Base-by-base conservation (phyloP, 1,139 yeast species). In the Protomyces inundatus region DNA sequence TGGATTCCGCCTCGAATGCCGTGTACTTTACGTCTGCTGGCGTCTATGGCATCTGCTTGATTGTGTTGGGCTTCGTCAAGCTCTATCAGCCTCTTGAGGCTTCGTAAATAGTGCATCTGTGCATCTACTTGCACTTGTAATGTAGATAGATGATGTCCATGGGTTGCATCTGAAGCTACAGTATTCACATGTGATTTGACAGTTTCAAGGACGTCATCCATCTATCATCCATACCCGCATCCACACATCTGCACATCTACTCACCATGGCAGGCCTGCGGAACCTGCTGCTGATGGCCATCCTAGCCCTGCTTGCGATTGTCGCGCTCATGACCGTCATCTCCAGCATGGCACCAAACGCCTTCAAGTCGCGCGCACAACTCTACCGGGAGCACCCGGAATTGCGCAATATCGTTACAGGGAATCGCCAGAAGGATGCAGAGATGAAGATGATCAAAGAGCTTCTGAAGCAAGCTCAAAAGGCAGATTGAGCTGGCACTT, bases 11-110 rank as follows among this genome's bases (percentile, higher is more conserved):
- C 2, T 61, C 66, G 6, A 36, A 39, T 40, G 48, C 63, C 12
- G 60, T 64, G 16, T 64, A 53, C 40, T 59, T 52, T 39, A 54
- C 54, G 45, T 59, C 64, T 37, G 52, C 64, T 4, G 57, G 55
- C 36, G 55, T 64, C 30, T 64, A 64, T 34, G 32, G 39, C 2
- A 36, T 58, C 3, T 64, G 66, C 42, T 45, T 58, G 36, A 39
- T 54, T 14, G 54, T 64, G 4, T 52, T 59, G 12, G 40, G 52
- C 14, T 55, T 64, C 34, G 52, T 64, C 45, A 53, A 60, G 45
- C 56, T 64, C 7, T 64, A 59, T 35, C 40, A 58, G 39, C 66
- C 66, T 23, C 23, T 23, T 23, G 23, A 23, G 23, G 23, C 23
- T 23, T 23, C 23, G 23, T 23, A 23, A 23, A 23, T 23, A 23